A percentile compares a stretch with the other conserved stretches of the same genome.
Evolutionary conservation across 2,329 filamentous ascomycete genomes (phyloP).

Genomic region (Arachnomyces sp.): DNA sequence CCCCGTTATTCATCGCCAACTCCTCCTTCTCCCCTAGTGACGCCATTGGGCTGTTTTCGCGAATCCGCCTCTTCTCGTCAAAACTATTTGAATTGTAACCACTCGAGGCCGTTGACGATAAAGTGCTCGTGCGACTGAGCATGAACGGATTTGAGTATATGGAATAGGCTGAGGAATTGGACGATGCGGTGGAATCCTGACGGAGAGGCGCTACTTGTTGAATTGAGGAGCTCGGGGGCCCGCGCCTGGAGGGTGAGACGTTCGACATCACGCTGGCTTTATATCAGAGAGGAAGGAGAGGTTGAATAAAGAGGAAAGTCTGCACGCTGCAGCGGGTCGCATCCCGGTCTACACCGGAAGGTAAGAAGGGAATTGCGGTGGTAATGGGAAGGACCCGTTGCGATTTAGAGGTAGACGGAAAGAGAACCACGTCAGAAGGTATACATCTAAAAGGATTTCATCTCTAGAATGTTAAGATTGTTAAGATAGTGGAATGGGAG

Average conservation of each 20-base stretch:
- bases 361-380: not conserved
- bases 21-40: constrained; percentile 26
- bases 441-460: too few species aligned
- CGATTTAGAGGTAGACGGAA: not conserved
- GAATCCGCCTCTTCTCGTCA: constrained; percentile 65
- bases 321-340: constrained; percentile 27
- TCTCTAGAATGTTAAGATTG: too few species aligned
- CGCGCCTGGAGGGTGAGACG: constrained; percentile 28
- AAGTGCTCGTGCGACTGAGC: constrained; percentile 57
- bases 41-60: constrained; percentile 56
- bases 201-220: constrained; percentile 41
- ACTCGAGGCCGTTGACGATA: constrained; percentile 64
- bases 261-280: constrained; percentile 31
- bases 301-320: constrained; percentile 18
- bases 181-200: constrained; percentile 49
- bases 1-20: constrained; percentile 14
- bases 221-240: constrained; percentile 32
- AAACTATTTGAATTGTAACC: constrained; percentile 37
- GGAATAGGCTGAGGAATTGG: constrained; percentile 46
- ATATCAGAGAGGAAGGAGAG: constrained; percentile 22
- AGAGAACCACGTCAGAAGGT: too few species aligned
- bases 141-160: constrained; percentile 40
- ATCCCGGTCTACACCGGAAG: constrained; percentile 26
- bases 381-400: not conserved
- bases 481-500: too few species aligned